Evolutionary conservation across 2,329 filamentous ascomycete genomes (phyloP).

Genomic region (Lachnellula willkommii): DNA sequence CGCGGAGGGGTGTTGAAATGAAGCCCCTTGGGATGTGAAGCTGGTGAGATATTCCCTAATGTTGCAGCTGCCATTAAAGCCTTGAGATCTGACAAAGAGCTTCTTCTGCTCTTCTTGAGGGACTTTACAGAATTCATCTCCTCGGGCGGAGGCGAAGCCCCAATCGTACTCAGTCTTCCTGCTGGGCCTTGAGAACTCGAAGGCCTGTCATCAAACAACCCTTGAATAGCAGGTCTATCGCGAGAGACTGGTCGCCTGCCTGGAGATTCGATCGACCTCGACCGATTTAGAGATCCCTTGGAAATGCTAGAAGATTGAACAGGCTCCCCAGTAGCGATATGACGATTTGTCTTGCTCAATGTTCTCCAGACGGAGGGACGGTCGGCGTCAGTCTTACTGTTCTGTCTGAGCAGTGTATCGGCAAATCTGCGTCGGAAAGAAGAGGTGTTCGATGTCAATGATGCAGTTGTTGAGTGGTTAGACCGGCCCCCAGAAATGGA

Average conservation of each 20-base stretch:
- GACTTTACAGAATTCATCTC: slow-evolving; percentile 36
- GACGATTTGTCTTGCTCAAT: slow-evolving; percentile 74
- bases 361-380: slow-evolving; percentile 77
- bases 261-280: slow-evolving; percentile 69
- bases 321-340: slow-evolving; percentile 52
- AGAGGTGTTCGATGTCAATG: slow-evolving; percentile 78
- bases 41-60: slow-evolving; percentile 40
- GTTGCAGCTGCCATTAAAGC: slow-evolving; percentile 59
- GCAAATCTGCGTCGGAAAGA: slow-evolving; percentile 83
- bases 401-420: slow-evolving; percentile 68
- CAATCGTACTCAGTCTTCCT: slow-evolving; percentile 28
- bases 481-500: slow-evolving; percentile 26
- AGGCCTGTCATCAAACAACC: slow-evolving; percentile 59
- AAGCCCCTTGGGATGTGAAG: slow-evolving; percentile 25
- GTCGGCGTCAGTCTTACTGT: slow-evolving; percentile 64
- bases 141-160: slow-evolving; percentile 36
- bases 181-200: slow-evolving; percentile 47
- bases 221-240: slow-evolving; percentile 56
- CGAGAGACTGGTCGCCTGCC: slow-evolving; percentile 52
- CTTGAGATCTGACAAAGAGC: slow-evolving; percentile 83
- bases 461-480: slow-evolving; percentile 48
- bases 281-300: slow-evolving; percentile 61
- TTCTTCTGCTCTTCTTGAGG: slow-evolving; percentile 76
- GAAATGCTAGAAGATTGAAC: slow-evolving; percentile 52
- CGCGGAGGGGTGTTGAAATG: slow-evolving; percentile 25